Conservation (phyloP, 1,284 basidiomycete species). For the Cryptococcus sp. region DNA sequence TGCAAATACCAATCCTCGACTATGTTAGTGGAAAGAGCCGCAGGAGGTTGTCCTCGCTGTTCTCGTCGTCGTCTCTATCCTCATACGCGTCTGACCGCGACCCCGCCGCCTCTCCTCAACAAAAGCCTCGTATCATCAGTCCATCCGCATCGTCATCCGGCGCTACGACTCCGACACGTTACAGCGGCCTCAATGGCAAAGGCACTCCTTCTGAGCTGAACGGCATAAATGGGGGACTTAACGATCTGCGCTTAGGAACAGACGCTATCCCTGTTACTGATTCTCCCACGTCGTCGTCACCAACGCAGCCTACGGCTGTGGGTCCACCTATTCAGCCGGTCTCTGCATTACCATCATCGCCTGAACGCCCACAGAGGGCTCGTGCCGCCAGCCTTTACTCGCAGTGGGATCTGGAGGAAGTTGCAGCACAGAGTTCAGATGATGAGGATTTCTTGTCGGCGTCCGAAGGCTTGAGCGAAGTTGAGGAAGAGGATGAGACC, state of each 20-base stretch:
- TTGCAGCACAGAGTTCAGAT: conserved; percentile 25
- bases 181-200: conserved; percentile 12
- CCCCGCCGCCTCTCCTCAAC: conserved; percentile 8
- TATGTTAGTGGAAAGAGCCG: conserved; percentile 31
- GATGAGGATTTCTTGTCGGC: conserved; percentile 48
- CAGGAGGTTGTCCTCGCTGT: conserved; percentile 42
- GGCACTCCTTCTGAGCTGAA: background rate
- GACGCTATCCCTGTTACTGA: background rate
- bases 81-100: conserved; percentile 22
- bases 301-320: conserved; percentile 16
- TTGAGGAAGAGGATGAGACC: conserved; percentile 50
- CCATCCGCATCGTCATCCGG: conserved; percentile 30
- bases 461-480: conserved; percentile 51
- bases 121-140: conserved; percentile 18
- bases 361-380: conserved; percentile 7
- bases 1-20: background rate
- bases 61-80: conserved; percentile 37
- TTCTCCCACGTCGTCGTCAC: conserved; percentile 19
- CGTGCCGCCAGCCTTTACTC: conserved; percentile 43
- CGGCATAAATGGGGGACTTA: conserved; percentile 4
- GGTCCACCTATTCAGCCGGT: conserved; percentile 17
- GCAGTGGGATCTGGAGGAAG: conserved; percentile 45
- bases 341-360: background rate
- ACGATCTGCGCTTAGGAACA: conserved; percentile 6
- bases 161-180: conserved; percentile 33